Percentiles rank a stretch among this genome's conserved stretches.
phyloP scores from a whole-genome alignment of 208 protist species.

The Naegleria lovaniensis region DNA sequence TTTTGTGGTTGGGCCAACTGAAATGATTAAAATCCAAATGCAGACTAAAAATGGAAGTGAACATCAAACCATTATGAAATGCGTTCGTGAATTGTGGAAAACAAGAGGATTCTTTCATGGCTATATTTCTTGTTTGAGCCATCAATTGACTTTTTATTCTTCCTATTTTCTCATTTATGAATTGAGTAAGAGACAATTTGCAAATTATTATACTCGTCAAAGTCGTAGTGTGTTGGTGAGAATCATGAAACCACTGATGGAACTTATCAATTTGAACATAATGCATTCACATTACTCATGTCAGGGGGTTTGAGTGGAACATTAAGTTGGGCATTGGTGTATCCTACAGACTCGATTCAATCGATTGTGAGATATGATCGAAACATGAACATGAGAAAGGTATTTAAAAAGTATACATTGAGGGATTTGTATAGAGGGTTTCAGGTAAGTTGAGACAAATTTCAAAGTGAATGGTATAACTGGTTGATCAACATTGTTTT shows the following conservation, averaged over 20 bases:
- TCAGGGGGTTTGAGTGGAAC: background rate
- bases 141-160: slow-evolving; percentile 26
- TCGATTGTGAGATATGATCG: slow-evolving; percentile 4
- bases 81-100: background rate
- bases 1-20: slow-evolving; percentile 2
- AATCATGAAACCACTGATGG: background rate
- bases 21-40: slow-evolving; percentile 25
- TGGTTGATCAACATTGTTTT: too few species aligned
- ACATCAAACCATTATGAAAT: background rate
- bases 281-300: background rate
- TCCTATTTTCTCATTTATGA: slow-evolving; percentile 22
- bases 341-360: background rate
- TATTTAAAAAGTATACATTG: background rate
- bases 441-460: too few species aligned
- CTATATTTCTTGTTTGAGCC: background rate
- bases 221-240: background rate
- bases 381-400: background rate
- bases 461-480: too few species aligned
- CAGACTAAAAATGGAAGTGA: background rate
- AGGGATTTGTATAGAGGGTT: slow-evolving; percentile 21
- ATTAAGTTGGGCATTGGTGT: background rate
- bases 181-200: background rate
- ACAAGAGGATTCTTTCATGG: slow-evolving; percentile 19
- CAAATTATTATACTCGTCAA: background rate
- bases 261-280: background rate